Percentiles rank a stretch among this genome's conserved stretches.
phyloP scores from a whole-genome alignment of 768 basidiomycete species.

The Collybia sordida region DNA sequence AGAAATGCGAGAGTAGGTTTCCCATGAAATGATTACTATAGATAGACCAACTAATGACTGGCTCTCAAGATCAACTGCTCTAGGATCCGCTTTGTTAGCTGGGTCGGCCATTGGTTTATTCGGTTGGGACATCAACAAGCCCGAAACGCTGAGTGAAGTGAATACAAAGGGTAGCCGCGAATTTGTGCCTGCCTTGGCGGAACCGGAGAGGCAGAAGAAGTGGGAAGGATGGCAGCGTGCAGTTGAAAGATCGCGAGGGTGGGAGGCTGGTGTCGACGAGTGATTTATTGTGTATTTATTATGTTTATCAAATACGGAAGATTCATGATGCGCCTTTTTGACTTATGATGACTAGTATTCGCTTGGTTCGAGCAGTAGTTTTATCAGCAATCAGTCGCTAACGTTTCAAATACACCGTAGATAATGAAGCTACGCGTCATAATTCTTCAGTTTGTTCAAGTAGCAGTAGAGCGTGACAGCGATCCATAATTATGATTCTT shows the following conservation, averaged over 20 bases:
- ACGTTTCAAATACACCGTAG: too few species aligned
- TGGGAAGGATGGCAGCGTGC: constrained; percentile 89
- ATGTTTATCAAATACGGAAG: not conserved
- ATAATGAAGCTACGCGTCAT: too few species aligned
- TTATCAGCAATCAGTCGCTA: not conserved
- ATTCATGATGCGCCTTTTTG: too few species aligned
- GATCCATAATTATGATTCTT: not conserved
- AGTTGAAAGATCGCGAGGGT: constrained; percentile 77
- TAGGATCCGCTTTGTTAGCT: constrained; percentile 93
- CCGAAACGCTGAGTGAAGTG: constrained; percentile 81
- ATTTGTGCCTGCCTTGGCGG: constrained; percentile 60
- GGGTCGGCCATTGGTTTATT: constrained; percentile 85
- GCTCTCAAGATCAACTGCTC: constrained; percentile 78
- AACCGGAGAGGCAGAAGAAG: constrained; percentile 56
- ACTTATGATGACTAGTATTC: not conserved
- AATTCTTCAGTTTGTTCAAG: too few species aligned
- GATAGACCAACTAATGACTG: not conserved
- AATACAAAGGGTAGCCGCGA: constrained; percentile 79
- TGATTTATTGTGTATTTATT: constrained; percentile 5
- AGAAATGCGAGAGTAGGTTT: constrained; percentile 90
- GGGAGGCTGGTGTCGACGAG: constrained; percentile 62
- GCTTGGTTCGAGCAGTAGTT: not conserved
- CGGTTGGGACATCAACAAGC: constrained; percentile 87
- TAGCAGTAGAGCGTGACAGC: too few species aligned
- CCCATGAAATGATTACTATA: not conserved